A percentile compares a stretch with the other conserved stretches of the same genome.
phyloP scores from a whole-genome alignment of 192 early-diverging fungal species.

The Podila minutissima region DNA sequence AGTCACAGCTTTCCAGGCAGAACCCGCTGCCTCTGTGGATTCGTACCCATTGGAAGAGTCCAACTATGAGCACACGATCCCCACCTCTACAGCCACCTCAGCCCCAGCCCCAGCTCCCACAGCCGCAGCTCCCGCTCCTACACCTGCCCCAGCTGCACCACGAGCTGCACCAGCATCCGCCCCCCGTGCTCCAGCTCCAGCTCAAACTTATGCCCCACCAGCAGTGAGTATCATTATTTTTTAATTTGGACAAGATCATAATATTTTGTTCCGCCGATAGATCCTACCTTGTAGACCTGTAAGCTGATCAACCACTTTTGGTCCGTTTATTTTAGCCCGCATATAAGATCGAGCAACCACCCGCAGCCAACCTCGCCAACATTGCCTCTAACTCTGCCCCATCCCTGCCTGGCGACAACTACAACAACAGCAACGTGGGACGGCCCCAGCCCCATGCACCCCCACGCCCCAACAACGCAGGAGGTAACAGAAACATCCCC shows the following conservation, averaged over 20 bases:
- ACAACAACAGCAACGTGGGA: slow-evolving; percentile 37
- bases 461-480: slow-evolving; percentile 26
- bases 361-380: slow-evolving; percentile 52
- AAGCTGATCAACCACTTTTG: too few relatives aligned
- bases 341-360: slow-evolving; percentile 36
- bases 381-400: slow-evolving; percentile 20
- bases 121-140: background rate
- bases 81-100: slow-evolving; percentile 1
- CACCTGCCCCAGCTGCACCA: background rate
- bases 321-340: background rate
- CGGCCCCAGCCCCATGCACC: slow-evolving; percentile 41
- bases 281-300: background rate
- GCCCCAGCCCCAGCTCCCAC: slow-evolving; percentile 3
- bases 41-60: slow-evolving; percentile 31
- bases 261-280: background rate
- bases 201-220: background rate
- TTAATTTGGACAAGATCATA: background rate
- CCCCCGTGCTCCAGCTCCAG: slow-evolving; percentile 1
- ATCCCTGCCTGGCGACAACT: slow-evolving; percentile 20
- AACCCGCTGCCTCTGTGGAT: slow-evolving; percentile 17
- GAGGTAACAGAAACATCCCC: slow-evolving; percentile 74
- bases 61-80: slow-evolving; percentile 16
- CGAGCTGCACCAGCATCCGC: slow-evolving; percentile 1
- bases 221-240: background rate
- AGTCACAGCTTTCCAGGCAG: slow-evolving; percentile 46